Percentiles rank a stretch among this genome's conserved stretches.
phyloP scores from a whole-genome alignment of 2,329 filamentous ascomycete genomes.

The Cladosporium cucumerinum region DNA sequence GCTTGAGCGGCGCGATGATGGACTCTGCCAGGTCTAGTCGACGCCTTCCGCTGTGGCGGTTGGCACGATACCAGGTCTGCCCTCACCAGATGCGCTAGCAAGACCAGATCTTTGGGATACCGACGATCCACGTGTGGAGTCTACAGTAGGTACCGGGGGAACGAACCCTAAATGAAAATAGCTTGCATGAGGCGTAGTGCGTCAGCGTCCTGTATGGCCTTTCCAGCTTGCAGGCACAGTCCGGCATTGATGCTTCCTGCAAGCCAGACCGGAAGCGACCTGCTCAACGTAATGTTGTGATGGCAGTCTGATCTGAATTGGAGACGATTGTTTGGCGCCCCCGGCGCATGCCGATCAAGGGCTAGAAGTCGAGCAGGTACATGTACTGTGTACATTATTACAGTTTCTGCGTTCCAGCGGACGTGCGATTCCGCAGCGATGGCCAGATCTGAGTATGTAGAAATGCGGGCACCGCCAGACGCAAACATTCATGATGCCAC shows the following conservation, averaged over 20 bases:
- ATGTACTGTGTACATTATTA: neutral
- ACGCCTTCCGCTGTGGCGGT: slow-evolving; percentile 6
- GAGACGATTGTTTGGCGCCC: neutral
- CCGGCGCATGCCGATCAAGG: neutral
- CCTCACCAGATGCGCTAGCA: slow-evolving; percentile 5
- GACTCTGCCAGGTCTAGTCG: neutral
- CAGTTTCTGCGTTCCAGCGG: neutral
- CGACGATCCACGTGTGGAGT: neutral
- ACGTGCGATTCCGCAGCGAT: neutral
- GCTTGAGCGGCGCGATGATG: neutral
- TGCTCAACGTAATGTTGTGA: neutral
- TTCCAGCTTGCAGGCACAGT: neutral
- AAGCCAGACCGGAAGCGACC: neutral
- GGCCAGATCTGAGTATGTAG: neutral
- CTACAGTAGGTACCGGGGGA: slow-evolving; percentile 8
- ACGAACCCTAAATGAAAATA: neutral
- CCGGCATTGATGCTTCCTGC: slow-evolving; percentile 1
- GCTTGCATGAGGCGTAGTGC: slow-evolving; percentile 6
- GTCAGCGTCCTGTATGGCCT: neutral
- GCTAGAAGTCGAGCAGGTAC: neutral
- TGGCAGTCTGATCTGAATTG: neutral
- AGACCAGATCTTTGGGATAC: slow-evolving; percentile 12
- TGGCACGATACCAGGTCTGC: neutral
- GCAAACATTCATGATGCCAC: neutral
- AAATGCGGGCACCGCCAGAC: neutral